Base-by-base conservation (phyloP, 495 filamentous ascomycete genomes). In the Chaetomium fimeti region DNA sequence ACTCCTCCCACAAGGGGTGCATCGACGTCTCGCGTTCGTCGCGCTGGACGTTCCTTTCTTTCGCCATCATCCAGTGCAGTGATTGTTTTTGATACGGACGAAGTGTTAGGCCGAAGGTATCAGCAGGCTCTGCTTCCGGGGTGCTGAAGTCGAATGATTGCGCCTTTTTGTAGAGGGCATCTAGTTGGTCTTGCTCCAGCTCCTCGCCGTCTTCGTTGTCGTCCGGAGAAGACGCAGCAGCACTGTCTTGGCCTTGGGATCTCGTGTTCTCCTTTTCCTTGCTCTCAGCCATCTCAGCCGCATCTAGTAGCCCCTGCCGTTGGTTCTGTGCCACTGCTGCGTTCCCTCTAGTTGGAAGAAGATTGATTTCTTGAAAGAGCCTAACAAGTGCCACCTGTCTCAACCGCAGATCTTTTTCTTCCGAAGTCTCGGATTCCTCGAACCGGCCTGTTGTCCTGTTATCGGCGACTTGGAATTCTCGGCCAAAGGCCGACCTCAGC, bases 1-100 rank as follows among this genome's bases (percentile, higher is more conserved):
- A 98, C 76, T 98, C 90, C 78, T 98, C 94, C 94, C 94, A 98
- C 7, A 98, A 75, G 13, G 94, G 94, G 78, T 98, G 92, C 91
- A 98, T 97, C 2, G 92, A 96, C 1, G 74, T 68, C 57, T 87
- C 84, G 57, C 85, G 85, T 29, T 83, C 77, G 18, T 81, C 79
- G 20, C 84, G 79, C 60, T 85, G 86, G 58, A 88, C 84, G 60
- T 95, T 85, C 70, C 85, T 92, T 75, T 98, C 94, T 71, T 98
- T 98, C 6, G 87, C 84, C 51, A 98, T 77, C 89, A 98, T 95
- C 94, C 94, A 98, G 72, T 96, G 80, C 24, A 98, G 78, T 8
- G 95, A 91, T 75, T 98, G 94, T 69, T 89, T 96, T 75, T 98
- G 94, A 68, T 98, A 98, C 27, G 91, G 93, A 1, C 95, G 87